A percentile compares a stretch with the other conserved stretches of the same genome.
Conservation (phyloP, 1,284 basidiomycete species). For the Rhizoctonia solani region DNA sequence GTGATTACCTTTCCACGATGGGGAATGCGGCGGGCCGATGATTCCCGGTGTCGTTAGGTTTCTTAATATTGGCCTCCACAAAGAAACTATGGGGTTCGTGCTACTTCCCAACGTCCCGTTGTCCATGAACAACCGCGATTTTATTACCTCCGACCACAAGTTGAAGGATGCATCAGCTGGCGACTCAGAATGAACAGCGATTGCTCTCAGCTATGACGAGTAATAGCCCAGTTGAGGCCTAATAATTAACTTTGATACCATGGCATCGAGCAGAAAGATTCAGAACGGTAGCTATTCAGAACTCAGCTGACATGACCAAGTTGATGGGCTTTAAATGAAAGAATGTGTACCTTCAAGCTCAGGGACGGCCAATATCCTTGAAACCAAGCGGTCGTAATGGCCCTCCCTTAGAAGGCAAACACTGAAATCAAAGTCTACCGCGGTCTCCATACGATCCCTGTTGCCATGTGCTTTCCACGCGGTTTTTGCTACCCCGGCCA, state of each 20-base stretch:
- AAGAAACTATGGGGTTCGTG: background rate
- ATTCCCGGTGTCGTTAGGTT: background rate
- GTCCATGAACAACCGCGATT: background rate
- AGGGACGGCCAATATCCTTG: background rate
- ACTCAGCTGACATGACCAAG: background rate
- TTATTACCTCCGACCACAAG: background rate
- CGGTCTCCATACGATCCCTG: background rate
- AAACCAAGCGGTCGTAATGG: background rate
- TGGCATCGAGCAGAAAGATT: background rate
- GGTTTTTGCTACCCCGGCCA: background rate
- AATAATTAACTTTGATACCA: background rate
- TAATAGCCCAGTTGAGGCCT: background rate
- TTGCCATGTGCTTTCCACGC: conserved; percentile 30
- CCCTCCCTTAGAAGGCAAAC: background rate
- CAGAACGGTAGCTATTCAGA: background rate
- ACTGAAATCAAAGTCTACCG: no score
- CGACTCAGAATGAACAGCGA: background rate
- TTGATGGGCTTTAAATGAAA: background rate
- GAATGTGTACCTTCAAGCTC: background rate
- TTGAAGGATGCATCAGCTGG: background rate
- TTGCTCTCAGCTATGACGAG: background rate
- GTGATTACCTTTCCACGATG: background rate
- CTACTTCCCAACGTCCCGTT: background rate
- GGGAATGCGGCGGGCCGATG: background rate
- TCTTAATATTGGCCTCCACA: no score